These are phyloP conservation scores for Termitomyces sp. DNA, from an alignment of 768 basidiomycete species.

Conservation along the genomic window DNA sequence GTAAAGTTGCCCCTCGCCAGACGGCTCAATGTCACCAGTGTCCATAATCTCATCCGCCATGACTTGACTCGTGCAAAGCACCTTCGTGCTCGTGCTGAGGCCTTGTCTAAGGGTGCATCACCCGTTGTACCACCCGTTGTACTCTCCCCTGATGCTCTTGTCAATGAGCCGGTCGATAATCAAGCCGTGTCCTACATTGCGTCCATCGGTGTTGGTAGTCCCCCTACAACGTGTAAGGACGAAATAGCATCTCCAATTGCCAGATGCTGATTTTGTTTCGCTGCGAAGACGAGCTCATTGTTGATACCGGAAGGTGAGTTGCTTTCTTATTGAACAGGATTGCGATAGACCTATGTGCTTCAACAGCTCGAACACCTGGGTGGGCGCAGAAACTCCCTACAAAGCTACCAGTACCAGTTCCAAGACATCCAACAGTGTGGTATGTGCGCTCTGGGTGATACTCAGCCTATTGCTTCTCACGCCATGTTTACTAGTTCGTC, in stretches of 20 bases:
- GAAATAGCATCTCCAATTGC: not conserved
- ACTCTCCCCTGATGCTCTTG: constrained; percentile 19
- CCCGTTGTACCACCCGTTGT: too few species aligned
- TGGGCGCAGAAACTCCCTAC: constrained; percentile 47
- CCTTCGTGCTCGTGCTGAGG: constrained; percentile 32
- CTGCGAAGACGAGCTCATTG: constrained; percentile 35
- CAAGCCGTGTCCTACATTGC: constrained; percentile 39
- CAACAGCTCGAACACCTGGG: constrained; percentile 62
- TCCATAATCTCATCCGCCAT: constrained; percentile 39
- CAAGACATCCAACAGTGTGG: constrained; percentile 41
- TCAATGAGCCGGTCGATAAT: constrained; percentile 32
- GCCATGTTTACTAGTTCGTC: constrained; percentile 32
- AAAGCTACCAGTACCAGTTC: constrained; percentile 42
- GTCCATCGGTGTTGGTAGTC: constrained; percentile 46
- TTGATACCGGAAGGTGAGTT: constrained; percentile 28
- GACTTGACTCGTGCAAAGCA: constrained; percentile 46
- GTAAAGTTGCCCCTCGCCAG: constrained; percentile 48
- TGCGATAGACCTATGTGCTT: not conserved
- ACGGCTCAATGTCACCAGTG: constrained; percentile 43
- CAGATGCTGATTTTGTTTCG: not conserved
- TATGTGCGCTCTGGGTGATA: constrained; percentile 20
- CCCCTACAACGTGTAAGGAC: constrained; percentile 42
- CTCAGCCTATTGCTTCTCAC: not conserved
- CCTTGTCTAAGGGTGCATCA: constrained; percentile 21
- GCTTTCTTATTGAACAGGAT: not conserved